phyloP scores from a whole-genome alignment of 2,329 filamentous ascomycete species.

The Botrytis paeoniae region DNA sequence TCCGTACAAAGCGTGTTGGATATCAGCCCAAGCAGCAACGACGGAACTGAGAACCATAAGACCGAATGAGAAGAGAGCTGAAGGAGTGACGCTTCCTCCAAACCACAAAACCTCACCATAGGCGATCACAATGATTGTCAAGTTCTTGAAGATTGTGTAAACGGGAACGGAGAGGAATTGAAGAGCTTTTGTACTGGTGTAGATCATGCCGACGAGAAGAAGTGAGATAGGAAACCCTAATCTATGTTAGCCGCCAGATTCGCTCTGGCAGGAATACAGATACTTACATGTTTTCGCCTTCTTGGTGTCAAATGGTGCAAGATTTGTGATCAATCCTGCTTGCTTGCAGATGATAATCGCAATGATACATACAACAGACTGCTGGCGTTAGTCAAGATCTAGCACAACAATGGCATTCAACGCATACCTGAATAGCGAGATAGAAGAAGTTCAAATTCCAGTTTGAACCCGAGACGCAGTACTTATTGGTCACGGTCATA shows the following conservation, averaged over 20 bases:
- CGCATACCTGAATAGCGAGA: constrained; percentile 80
- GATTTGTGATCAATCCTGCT: constrained; percentile 75
- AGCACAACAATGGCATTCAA: background rate
- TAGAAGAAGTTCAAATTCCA: constrained; percentile 99
- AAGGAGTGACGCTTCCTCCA: constrained; percentile 81
- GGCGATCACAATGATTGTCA: constrained; percentile 97
- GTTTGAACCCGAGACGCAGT: constrained; percentile 82
- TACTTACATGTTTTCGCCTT: constrained; percentile 87
- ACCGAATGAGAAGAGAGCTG: constrained; percentile 89
- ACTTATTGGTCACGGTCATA: constrained; percentile 99
- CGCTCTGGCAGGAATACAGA: background rate
- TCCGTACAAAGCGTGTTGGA: constrained; percentile 72
- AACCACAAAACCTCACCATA: constrained; percentile 99
- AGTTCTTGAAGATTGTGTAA: constrained; percentile 99
- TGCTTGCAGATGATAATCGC: constrained; percentile 83
- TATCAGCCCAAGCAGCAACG: constrained; percentile 95
- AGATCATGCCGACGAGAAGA: constrained; percentile 98
- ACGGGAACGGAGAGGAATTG: constrained; percentile 97
- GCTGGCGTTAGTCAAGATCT: constrained; percentile 27
- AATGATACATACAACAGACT: constrained; percentile 86
- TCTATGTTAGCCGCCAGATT: constrained; percentile 17
- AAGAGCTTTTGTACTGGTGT: constrained; percentile 92
- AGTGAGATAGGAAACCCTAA: constrained; percentile 94
- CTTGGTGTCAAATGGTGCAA: constrained; percentile 76
- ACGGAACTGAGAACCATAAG: constrained; percentile 95